Conservation (phyloP, 108 stramenopile species). For the Skeletonema potamos region DNA sequence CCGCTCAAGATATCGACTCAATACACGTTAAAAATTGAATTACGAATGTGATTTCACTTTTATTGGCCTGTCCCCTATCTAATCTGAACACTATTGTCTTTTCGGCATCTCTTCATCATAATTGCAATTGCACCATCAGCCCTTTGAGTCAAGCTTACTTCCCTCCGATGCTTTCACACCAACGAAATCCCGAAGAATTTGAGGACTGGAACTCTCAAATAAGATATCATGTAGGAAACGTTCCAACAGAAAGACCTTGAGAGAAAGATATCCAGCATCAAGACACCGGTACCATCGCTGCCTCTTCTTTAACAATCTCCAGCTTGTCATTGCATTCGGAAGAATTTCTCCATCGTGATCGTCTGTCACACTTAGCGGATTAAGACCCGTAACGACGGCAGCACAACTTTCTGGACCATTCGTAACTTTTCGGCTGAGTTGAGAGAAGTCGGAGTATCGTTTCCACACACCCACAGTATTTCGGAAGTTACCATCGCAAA, state of each 20-base stretch:
- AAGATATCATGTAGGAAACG: constrained; percentile 95
- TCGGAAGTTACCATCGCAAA: constrained; percentile 77
- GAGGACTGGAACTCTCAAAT: constrained; percentile 86
- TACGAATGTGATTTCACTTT: background rate
- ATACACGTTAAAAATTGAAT: background rate
- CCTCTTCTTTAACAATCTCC: constrained; percentile 85
- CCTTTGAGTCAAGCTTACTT: constrained; percentile 40
- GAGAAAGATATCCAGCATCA: constrained; percentile 89
- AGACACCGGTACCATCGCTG: constrained; percentile 93
- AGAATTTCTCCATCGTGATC: constrained; percentile 71
- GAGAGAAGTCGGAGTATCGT: constrained; percentile 85
- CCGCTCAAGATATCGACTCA: background rate
- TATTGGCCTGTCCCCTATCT: background rate
- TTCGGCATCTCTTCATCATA: background rate
- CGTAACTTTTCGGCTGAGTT: constrained; percentile 70
- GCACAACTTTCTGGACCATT: constrained; percentile 75
- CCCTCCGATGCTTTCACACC: constrained; percentile 36
- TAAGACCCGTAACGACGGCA: constrained; percentile 72
- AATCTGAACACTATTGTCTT: background rate
- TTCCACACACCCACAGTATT: constrained; percentile 92
- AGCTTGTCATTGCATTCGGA: constrained; percentile 87
- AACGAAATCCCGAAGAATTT: constrained; percentile 79
- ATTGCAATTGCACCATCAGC: constrained; percentile 7
- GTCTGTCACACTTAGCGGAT: constrained; percentile 71
- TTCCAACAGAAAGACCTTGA: constrained; percentile 95